These are phyloP conservation scores for Wickerhamiella galacta DNA, from an alignment of 805 yeast genomes.

Conservation along the genomic window DNA sequence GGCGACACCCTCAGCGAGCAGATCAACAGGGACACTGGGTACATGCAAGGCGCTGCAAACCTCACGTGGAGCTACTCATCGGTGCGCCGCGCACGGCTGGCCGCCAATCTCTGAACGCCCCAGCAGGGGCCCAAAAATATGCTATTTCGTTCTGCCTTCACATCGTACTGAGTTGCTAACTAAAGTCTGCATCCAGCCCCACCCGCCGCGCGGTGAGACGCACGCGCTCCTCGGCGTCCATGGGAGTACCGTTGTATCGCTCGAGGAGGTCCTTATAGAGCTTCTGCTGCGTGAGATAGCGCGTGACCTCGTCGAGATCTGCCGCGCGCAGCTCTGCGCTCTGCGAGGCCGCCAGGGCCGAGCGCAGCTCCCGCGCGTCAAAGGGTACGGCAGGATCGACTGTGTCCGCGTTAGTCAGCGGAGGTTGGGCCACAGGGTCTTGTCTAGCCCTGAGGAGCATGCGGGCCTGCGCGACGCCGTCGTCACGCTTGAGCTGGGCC, in stretches of 20 bases:
- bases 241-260: slow-evolving; percentile 65
- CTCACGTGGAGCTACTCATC: slow-evolving; percentile 87
- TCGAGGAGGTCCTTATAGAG: slow-evolving; percentile 63
- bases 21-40: slow-evolving; percentile 65
- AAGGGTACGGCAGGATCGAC: not conserved
- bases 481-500: no score
- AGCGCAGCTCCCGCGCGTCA: slow-evolving; percentile 2
- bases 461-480: no score
- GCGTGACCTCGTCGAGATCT: slow-evolving; percentile 34
- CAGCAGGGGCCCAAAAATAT: no score
- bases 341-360: slow-evolving; percentile 2
- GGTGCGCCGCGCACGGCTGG: slow-evolving; percentile 57
- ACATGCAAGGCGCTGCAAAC: slow-evolving; percentile 70
- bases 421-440: slow-evolving; percentile 1
- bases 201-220: slow-evolving; percentile 70
- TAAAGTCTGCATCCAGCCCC: slow-evolving; percentile 50
- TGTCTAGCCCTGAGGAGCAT: not conserved
- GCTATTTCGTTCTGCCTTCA: no score
- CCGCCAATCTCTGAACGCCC: no score
- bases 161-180: no score
- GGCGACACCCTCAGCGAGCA: slow-evolving; percentile 73
- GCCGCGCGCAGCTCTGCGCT: no score
- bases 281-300: slow-evolving; percentile 55
- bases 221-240: slow-evolving; percentile 65
- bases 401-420: slow-evolving; percentile 1